Conservation (phyloP, 495 filamentous ascomycete genomes). For the Penicillium robsamsonii region DNA sequence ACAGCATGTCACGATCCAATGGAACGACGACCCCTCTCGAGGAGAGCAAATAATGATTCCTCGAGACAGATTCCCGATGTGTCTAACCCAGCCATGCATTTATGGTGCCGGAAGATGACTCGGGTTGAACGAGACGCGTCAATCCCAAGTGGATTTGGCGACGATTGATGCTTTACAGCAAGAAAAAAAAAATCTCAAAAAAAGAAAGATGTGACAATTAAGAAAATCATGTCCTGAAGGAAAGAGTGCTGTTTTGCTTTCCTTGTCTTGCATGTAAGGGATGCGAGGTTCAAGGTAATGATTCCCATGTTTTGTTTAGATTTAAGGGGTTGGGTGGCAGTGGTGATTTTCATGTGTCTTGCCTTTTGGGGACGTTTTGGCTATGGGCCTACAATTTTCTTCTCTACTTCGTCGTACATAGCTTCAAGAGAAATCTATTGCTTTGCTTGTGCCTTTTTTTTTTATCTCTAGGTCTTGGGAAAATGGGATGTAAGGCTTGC, state of each 20-base stretch:
- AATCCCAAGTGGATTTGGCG: neutral
- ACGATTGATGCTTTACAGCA: neutral
- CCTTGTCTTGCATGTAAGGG: neutral
- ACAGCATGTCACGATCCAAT: conserved; percentile 47
- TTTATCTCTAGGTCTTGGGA: neutral
- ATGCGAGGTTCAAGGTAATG: conserved; percentile 6
- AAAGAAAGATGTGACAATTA: neutral
- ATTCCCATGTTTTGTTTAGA: conserved; percentile 22
- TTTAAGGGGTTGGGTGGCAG: conserved; percentile 1
- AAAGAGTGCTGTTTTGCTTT: neutral
- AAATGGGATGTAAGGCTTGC: neutral
- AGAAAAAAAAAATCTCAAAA: neutral
- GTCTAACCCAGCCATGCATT: neutral
- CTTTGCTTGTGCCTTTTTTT: conserved; percentile 3
- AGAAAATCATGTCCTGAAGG: conserved; percentile 1
- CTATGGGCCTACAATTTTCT: neutral
- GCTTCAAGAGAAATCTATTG: conserved; percentile 14
- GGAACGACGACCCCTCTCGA: conserved; percentile 44
- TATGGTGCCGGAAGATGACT: neutral
- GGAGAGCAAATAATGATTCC: conserved; percentile 20
- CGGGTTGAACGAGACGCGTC: neutral
- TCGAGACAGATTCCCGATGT: neutral
- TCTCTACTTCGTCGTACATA: conserved; percentile 17
- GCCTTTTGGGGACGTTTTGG: conserved; percentile 6
- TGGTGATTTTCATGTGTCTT: conserved; percentile 4